Conservation (phyloP, 1,139 yeast species). For the Debaryomyces psychrophilus region DNA sequence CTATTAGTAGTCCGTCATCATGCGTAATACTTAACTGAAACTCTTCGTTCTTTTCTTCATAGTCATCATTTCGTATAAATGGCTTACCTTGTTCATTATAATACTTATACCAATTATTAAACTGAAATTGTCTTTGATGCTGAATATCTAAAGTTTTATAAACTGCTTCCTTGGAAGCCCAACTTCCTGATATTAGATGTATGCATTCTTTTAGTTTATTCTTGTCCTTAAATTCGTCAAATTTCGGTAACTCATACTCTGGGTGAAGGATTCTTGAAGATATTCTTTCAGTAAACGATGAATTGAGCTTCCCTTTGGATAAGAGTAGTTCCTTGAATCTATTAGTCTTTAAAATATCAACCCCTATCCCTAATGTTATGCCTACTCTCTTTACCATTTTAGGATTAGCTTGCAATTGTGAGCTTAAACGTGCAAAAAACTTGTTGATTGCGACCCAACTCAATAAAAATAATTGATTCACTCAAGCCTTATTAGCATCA, state of each 20-base stretch:
- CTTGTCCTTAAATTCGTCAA: constrained; percentile 21
- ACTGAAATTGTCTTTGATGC: constrained; percentile 56
- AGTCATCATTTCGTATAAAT: constrained; percentile 33
- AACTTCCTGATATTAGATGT: constrained; percentile 54
- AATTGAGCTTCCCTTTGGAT: constrained; percentile 18
- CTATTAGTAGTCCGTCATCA: constrained; percentile 59
- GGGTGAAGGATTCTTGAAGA: constrained; percentile 55
- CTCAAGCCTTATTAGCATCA: neutral
- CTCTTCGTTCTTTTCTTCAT: constrained; percentile 40
- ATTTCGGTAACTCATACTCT: constrained; percentile 44
- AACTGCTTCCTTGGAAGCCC: constrained; percentile 81
- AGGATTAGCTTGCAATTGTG: neutral
- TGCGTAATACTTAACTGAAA: constrained; percentile 65
- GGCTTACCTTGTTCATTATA: constrained; percentile 47
- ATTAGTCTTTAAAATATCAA: constrained; percentile 56
- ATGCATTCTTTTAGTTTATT: constrained; percentile 28
- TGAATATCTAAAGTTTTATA: constrained; percentile 57
- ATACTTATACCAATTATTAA: constrained; percentile 63
- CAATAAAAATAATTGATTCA: neutral
- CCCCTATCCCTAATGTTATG: constrained; percentile 55
- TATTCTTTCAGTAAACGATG: constrained; percentile 42
- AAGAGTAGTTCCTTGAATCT: constrained; percentile 52
- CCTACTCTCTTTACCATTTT: constrained; percentile 6
- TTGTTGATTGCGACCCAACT: neutral
- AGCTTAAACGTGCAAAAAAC: neutral